Percentiles rank a stretch among this genome's conserved stretches.
These are phyloP conservation scores for Yamagishiella unicocca DNA, from an alignment of 139 green algal species.

Conservation along the genomic window DNA sequence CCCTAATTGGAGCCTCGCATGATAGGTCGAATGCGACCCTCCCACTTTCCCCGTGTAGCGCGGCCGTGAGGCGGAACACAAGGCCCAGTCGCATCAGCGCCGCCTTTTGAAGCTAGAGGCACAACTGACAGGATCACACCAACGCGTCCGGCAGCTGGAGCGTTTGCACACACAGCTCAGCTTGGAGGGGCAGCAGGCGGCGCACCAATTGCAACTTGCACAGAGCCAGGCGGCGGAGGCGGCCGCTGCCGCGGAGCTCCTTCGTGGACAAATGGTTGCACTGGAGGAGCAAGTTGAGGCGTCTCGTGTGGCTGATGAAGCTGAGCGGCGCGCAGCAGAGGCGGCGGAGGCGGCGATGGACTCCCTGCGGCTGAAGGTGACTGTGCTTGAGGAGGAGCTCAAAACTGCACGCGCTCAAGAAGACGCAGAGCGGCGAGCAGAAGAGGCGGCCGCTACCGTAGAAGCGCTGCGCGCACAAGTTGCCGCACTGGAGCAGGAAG, in stretches of 20 bases:
- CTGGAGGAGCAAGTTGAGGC: background rate
- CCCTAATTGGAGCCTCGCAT: too few relatives aligned
- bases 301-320: background rate
- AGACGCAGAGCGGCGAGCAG: background rate
- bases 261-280: background rate
- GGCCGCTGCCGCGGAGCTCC: too few relatives aligned
- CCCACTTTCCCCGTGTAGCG: slow-evolving; percentile 5
- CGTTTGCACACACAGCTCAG: background rate
- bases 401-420: background rate
- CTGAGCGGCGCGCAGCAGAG: background rate
- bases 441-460: too few relatives aligned
- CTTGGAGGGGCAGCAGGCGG: background rate
- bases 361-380: background rate
- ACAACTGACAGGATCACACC: background rate
- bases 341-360: background rate
- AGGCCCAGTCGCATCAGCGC: background rate
- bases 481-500: too few relatives aligned
- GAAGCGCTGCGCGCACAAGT: too few relatives aligned
- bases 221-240: background rate
- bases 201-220: background rate
- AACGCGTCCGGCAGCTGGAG: slow-evolving; percentile 31
- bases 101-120: background rate
- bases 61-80: background rate
- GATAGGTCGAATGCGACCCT: too few relatives aligned
- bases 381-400: background rate